phyloP scores from a whole-genome alignment of 352 stramenopile genomes.

The Phytophthora pinifolia region DNA sequence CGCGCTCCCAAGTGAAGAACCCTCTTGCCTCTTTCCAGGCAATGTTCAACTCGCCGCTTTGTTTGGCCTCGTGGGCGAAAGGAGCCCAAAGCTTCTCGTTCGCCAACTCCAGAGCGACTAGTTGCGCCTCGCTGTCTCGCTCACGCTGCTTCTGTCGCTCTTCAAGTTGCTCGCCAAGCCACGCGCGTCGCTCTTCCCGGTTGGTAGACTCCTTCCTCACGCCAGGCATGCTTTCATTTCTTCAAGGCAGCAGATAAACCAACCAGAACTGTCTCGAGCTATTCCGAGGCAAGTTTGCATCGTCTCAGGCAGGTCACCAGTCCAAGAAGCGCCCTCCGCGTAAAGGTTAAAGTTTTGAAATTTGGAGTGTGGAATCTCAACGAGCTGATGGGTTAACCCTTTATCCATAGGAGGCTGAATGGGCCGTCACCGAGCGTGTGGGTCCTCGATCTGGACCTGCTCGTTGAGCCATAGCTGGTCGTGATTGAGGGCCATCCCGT shows the following conservation, averaged over 20 bases:
- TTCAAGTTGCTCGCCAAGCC: slow-evolving; percentile 48
- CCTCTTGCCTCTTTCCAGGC: slow-evolving; percentile 59
- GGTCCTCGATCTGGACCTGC: no score
- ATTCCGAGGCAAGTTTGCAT: neutral
- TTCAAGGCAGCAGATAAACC: no score
- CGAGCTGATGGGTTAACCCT: no score
- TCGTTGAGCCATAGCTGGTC: no score
- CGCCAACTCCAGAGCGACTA: slow-evolving; percentile 28
- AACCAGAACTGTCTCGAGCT: no score
- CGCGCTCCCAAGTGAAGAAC: slow-evolving; percentile 55
- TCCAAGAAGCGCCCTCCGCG: no score
- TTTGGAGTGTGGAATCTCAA: no score
- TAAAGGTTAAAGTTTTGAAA: no score
- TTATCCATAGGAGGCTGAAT: no score
- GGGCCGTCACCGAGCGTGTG: no score
- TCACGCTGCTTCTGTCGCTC: slow-evolving; percentile 44
- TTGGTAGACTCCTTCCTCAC: slow-evolving; percentile 3
- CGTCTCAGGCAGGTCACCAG: slow-evolving; percentile 3
- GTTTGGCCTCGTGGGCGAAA: slow-evolving; percentile 35
- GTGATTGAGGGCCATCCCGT: no score
- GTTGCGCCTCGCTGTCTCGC: slow-evolving; percentile 31
- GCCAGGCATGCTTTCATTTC: slow-evolving; percentile 7
- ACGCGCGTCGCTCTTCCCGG: slow-evolving; percentile 40
- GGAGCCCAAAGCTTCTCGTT: slow-evolving; percentile 53
- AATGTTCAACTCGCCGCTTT: slow-evolving; percentile 63